Conservation (phyloP, 2,329 filamentous ascomycete species). For the Pseudocercospora musae region DNA sequence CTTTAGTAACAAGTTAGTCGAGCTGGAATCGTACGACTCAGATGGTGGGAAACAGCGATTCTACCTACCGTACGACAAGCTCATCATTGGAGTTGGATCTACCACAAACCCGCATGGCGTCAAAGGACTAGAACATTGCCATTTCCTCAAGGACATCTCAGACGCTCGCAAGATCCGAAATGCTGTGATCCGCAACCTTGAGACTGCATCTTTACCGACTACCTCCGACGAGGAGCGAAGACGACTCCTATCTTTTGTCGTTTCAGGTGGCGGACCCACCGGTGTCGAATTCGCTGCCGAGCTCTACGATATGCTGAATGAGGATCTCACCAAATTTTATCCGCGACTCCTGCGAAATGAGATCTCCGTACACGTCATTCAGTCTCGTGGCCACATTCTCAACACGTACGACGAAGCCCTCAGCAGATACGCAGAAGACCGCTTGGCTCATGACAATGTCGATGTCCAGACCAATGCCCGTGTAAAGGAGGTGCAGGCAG, state of each 20-base stretch:
- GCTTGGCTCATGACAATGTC: constrained; percentile 86
- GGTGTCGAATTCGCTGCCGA: constrained; percentile 98
- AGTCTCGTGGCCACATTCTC: constrained; percentile 88
- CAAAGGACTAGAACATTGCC: constrained; percentile 86
- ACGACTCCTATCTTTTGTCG: constrained; percentile 88
- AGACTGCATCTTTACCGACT: constrained; percentile 87
- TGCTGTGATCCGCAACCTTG: constrained; percentile 81
- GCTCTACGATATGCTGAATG: constrained; percentile 92
- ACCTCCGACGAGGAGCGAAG: constrained; percentile 83
- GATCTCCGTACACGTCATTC: constrained; percentile 95
- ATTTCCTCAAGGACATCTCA: constrained; percentile 92
- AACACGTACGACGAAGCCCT: constrained; percentile 98
- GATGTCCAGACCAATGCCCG: constrained; percentile 89
- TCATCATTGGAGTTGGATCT: constrained; percentile 88
- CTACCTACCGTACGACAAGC: constrained; percentile 96
- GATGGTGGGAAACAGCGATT: constrained; percentile 74
- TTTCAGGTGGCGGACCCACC: constrained; percentile 91
- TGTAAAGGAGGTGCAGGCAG: constrained; percentile 79
- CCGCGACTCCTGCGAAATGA: constrained; percentile 91
- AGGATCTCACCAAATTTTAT: constrained; percentile 80
- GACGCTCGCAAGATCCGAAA: constrained; percentile 90
- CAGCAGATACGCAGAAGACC: constrained; percentile 85
- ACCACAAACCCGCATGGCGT: constrained; percentile 94
- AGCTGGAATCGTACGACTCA: constrained; percentile 71
- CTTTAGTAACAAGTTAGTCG: constrained; percentile 85